Base-by-base conservation (phyloP, 306 rosid species). In the Rubus parviflorus region DNA sequence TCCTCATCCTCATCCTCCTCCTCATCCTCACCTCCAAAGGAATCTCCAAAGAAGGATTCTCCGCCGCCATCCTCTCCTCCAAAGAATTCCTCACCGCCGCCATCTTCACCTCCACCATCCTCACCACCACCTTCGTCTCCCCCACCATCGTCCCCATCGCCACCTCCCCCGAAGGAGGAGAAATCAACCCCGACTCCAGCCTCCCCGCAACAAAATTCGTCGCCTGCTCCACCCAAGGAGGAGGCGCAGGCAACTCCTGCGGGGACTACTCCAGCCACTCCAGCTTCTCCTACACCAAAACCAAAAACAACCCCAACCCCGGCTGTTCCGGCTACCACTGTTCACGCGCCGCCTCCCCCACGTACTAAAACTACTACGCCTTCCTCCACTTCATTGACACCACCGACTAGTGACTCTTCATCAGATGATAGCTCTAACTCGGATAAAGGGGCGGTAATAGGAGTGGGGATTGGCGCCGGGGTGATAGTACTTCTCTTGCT, bases 381-480 rank as follows among this genome's bases (percentile, higher is more conserved):
- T 10, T 48, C 82, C 8, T 53, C 51, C 2, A n/a, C 23, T 1
- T n/a, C 64, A 13, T 38, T 77, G 7, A 58, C 90, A 40, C 72
- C 96, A 0, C 83, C 90, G 19, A 8, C 69, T 17, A 15, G 78
- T 86, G 1, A 80, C 83, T 30, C 72, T 22, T 38, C 46, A 4
- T 54, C 81, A 22, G 19, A 41, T 30, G 5, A 8, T 52, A 15
- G 65, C 42, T 22, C 3, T 64, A 37, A 64, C 23, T 37, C 45
- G 11, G 69, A 64, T 38, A 64, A 8, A 37, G 86, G 79, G 9
- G 23, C 77, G 35, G 16, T 86, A 6, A n/a, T 90, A 12, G 96
- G 94, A 63, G 77, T 64, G 40, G 82, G 74, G 40, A 53, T 87
- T 48, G 96, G 86, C 46, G 73, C 81, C 23, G 91, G 83, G 7